A percentile compares a stretch with the other conserved stretches of the same genome.
Evolutionary conservation across 176 grass and related monocot species (phyloP).

Genomic region (Urochloa ruziziensis): DNA sequence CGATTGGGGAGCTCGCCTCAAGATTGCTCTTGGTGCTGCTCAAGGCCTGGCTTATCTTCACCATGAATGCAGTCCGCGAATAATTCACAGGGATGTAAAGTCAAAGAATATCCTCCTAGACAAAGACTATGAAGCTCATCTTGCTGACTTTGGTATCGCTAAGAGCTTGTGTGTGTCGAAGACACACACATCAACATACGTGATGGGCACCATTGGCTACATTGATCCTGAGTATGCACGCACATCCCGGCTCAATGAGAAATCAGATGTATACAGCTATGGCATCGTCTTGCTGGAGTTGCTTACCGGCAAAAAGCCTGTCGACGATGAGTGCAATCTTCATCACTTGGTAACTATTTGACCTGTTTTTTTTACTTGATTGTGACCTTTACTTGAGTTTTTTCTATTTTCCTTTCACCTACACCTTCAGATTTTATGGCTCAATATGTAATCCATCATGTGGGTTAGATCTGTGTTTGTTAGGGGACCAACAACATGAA

Average conservation of each 20-base stretch:
- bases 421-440: constrained; percentile 12
- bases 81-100: constrained; percentile 89
- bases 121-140: constrained; percentile 72
- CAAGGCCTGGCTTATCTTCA: constrained; percentile 92
- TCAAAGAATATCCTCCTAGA: constrained; percentile 93
- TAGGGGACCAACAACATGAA: constrained; percentile 49
- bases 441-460: constrained; percentile 48
- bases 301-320: constrained; percentile 83
- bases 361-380: constrained; percentile 9
- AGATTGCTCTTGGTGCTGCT: constrained; percentile 77
- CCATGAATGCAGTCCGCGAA: constrained; percentile 82
- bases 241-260: constrained; percentile 83
- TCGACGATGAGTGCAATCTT: constrained; percentile 89
- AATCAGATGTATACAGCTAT: constrained; percentile 91
- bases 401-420: background rate
- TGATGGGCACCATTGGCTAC: constrained; percentile 96
- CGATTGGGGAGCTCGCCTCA: constrained; percentile 67
- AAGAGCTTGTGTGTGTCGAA: constrained; percentile 86
- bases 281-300: constrained; percentile 82
- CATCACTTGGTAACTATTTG: constrained; percentile 75
- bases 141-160: constrained; percentile 89
- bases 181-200: constrained; percentile 87
- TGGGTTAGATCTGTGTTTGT: constrained; percentile 33
- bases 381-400: background rate
- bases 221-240: constrained; percentile 94